Evolutionary conservation across 2,329 filamentous ascomycete species (phyloP).

Genomic region (Uncinocarpus reesii): DNA sequence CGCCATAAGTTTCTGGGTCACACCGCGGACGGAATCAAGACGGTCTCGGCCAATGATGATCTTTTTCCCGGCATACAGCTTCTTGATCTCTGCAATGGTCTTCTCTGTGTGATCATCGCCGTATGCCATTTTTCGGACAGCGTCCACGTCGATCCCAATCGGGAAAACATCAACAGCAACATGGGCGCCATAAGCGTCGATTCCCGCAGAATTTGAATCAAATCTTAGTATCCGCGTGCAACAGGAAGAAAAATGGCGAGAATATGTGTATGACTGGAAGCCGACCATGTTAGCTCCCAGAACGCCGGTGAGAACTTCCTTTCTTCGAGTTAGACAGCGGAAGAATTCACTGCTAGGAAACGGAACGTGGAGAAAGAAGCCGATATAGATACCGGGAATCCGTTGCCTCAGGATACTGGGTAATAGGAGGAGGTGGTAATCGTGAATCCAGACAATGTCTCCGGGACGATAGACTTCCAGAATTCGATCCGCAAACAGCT

Average conservation of each 20-base stretch:
- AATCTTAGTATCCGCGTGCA: slow-evolving; percentile 88
- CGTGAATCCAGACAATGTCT: slow-evolving; percentile 84
- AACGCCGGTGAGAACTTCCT: slow-evolving; percentile 81
- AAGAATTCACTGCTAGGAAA: slow-evolving; percentile 96
- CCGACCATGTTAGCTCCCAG: slow-evolving; percentile 86
- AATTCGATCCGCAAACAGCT: slow-evolving; percentile 82
- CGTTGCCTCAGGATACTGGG: slow-evolving; percentile 80
- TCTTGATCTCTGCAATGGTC: slow-evolving; percentile 59
- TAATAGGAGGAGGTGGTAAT: slow-evolving; percentile 85
- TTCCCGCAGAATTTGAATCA: slow-evolving; percentile 70
- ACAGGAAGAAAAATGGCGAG: slow-evolving; percentile 86
- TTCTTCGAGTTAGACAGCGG: slow-evolving; percentile 74
- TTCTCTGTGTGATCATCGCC: slow-evolving; percentile 58
- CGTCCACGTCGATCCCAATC: slow-evolving; percentile 82
- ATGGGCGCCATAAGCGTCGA: slow-evolving; percentile 79
- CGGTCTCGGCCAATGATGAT: slow-evolving; percentile 91
- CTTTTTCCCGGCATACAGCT: slow-evolving; percentile 78
- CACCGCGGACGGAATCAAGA: slow-evolving; percentile 83
- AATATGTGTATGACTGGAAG: slow-evolving; percentile 93
- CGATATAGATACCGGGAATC: slow-evolving; percentile 80
- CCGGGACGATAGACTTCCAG: slow-evolving; percentile 82
- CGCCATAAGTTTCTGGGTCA: slow-evolving; percentile 90
- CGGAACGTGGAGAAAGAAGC: slow-evolving; percentile 86
- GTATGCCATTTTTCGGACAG: slow-evolving; percentile 66
- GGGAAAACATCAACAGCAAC: slow-evolving; percentile 90